Evolutionary conservation across 2,329 filamentous ascomycete species (phyloP), one percentile per base, ranked within the genome.

Genomic region (Thermochaetoides dissita): DNA sequence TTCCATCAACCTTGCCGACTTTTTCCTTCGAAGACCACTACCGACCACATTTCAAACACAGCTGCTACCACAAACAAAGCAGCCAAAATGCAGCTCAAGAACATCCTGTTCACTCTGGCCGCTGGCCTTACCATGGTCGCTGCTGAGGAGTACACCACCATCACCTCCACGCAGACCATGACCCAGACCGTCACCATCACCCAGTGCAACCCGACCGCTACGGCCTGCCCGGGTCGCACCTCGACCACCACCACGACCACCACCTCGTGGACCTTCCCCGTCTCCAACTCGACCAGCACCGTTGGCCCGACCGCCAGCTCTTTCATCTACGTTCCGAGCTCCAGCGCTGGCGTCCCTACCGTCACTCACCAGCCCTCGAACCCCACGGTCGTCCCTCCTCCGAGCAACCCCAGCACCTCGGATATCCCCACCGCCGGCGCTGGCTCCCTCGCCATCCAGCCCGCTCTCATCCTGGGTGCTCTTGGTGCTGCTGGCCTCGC

Each of bases 181-280:
- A 71, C 68, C 42, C 57, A 55, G 50, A 63, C 62, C 39, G 44
- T 65, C 48, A 72, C 67, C 54, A 59, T 72, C 54, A 72, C 68
- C 44, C 51, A 59, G 53, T 69, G 68, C 62, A 60, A 63, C 55
- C 62, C 65, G 36, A 59, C 57, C 8, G 57, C 62, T 47, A 58
- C 61, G 48, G 58, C 66, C 56, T 69, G 67, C 63, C 64, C 66
- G 42, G 53, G 55, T 46, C 55, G 51, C 44, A 53, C 55, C 40
- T 53, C 57, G 17, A 51, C 49, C 40, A 48, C 55, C 28, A 53
- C 53, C 24, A 41, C 52, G 37, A 55, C 58, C 43, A 39, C 49
- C 45, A 46, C 44, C 5, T 38, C 36, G 42, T 49, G 49, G 50
- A 50, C 51, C 42, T 59, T 58, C 57, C 49, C 58, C 33, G 44